phyloP scores from a whole-genome alignment of 495 filamentous ascomycete species.

The Penicillium argentinense region DNA sequence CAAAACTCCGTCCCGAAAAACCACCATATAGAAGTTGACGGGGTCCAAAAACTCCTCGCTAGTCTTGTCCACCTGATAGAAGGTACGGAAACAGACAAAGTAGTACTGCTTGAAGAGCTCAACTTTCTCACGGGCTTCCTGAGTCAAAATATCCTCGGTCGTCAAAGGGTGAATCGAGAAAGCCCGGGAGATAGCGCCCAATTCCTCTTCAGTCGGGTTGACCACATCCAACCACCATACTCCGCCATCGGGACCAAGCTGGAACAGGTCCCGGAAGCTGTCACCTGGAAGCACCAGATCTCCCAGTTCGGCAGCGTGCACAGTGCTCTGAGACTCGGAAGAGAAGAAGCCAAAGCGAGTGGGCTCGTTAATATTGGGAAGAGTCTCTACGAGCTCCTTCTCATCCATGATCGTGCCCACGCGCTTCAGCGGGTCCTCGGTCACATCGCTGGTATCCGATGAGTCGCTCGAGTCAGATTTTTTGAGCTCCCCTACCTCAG shows the following conservation, averaged over 20 bases:
- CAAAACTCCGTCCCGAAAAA: conserved; percentile 92
- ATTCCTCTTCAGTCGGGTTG: conserved; percentile 85
- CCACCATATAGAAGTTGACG: conserved; percentile 93
- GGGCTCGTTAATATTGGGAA: conserved; percentile 53
- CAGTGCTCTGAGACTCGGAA: conserved; percentile 84
- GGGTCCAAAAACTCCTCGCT: conserved; percentile 81
- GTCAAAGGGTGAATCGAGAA: conserved; percentile 94
- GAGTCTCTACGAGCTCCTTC: conserved; percentile 30
- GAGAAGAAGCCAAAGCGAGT: conserved; percentile 95
- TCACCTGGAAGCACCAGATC: conserved; percentile 87
- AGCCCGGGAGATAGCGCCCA: conserved; percentile 82
- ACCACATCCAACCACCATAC: conserved; percentile 96
- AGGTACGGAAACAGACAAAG: conserved; percentile 95
- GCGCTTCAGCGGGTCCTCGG: conserved; percentile 18
- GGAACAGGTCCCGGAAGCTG: conserved; percentile 84
- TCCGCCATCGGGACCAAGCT: conserved; percentile 68
- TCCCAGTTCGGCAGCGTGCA: conserved; percentile 85
- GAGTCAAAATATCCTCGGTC: conserved; percentile 88
- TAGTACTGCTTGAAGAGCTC: conserved; percentile 97
- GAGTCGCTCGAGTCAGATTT: conserved; percentile 29
- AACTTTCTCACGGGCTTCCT: conserved; percentile 96
- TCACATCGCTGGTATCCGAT: conserved; percentile 6
- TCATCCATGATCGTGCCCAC: conserved; percentile 28
- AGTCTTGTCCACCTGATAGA: conserved; percentile 75
- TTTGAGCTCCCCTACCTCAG: conserved; percentile 29